Percentiles rank a stretch among this genome's conserved stretches.
These are phyloP conservation scores for Coemansia sp. DNA, from an alignment of 192 early-diverging fungal genomes.

Conservation along the genomic window DNA sequence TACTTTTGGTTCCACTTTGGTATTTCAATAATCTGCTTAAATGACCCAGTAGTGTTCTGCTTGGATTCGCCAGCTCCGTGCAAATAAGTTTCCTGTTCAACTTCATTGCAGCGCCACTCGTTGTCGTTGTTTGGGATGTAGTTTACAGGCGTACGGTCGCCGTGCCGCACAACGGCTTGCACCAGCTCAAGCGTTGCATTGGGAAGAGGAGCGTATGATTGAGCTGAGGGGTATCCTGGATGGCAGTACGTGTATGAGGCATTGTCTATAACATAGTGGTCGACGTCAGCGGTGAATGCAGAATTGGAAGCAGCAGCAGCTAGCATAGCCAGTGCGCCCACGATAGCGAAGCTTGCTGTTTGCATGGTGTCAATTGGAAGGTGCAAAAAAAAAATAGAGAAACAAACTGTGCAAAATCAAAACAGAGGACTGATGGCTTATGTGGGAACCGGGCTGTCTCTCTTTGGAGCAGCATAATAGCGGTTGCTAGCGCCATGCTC, in stretches of 20 bases:
- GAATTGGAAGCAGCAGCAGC: conserved; percentile 16
- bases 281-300: conserved; percentile 8
- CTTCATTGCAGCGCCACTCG: conserved; percentile 39
- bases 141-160: conserved; percentile 52
- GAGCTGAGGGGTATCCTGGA: conserved; percentile 23
- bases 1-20: conserved; percentile 41
- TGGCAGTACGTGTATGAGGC: conserved; percentile 40
- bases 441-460: conserved; percentile 4
- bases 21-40: conserved; percentile 39
- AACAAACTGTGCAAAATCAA: neutral
- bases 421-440: neutral
- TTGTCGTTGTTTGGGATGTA: conserved; percentile 37
- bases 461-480: conserved; percentile 18
- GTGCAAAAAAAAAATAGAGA: neutral
- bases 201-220: conserved; percentile 26
- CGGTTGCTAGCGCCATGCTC: conserved; percentile 82
- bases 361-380: neutral
- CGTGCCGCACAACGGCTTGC: conserved; percentile 59
- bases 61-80: conserved; percentile 23
- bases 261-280: conserved; percentile 18
- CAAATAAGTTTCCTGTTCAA: conserved; percentile 33
- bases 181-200: conserved; percentile 55
- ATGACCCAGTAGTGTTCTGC: conserved; percentile 38
- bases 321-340: conserved; percentile 7
- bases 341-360: neutral